phyloP scores from a whole-genome alignment of 345 rosid species.

The Clarkia xantiana region DNA sequence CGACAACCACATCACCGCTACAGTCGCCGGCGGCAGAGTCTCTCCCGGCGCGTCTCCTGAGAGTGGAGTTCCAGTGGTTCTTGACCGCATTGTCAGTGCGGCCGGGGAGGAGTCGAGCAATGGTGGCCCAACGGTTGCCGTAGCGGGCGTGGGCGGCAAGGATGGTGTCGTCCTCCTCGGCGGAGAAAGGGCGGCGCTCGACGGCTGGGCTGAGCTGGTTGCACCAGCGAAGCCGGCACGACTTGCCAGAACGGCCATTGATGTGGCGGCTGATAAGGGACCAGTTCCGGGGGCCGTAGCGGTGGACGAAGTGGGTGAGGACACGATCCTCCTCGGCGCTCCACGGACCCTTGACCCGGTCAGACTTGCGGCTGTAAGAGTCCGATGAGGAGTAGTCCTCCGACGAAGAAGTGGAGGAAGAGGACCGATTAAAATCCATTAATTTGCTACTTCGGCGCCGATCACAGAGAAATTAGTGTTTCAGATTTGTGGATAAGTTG shows the following conservation, averaged over 20 bases:
- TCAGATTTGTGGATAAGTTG: neutral
- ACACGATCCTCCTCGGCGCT: constrained; percentile 42
- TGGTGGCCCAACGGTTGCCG: constrained; percentile 58
- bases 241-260: constrained; percentile 51
- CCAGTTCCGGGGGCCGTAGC: constrained; percentile 56
- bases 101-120: constrained; percentile 42
- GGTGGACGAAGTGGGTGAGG: constrained; percentile 28
- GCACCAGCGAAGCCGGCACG: constrained; percentile 59
- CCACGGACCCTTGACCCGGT: constrained; percentile 47
- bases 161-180: constrained; percentile 36
- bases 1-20: neutral
- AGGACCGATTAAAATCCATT: neutral
- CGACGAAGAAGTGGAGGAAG: constrained; percentile 3
- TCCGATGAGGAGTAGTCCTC: constrained; percentile 4
- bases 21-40: neutral
- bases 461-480: too few species aligned
- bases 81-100: constrained; percentile 51
- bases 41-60: constrained; percentile 15
- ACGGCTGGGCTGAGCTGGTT: constrained; percentile 51
- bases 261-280: constrained; percentile 39
- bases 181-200: constrained; percentile 47
- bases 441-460: too few species aligned
- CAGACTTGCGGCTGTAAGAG: constrained; percentile 2
- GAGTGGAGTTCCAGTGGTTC: too few species aligned
- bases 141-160: constrained; percentile 33